These are phyloP conservation scores for Hericium coralloides DNA, from an alignment of 768 basidiomycete species.

Conservation along the genomic window DNA sequence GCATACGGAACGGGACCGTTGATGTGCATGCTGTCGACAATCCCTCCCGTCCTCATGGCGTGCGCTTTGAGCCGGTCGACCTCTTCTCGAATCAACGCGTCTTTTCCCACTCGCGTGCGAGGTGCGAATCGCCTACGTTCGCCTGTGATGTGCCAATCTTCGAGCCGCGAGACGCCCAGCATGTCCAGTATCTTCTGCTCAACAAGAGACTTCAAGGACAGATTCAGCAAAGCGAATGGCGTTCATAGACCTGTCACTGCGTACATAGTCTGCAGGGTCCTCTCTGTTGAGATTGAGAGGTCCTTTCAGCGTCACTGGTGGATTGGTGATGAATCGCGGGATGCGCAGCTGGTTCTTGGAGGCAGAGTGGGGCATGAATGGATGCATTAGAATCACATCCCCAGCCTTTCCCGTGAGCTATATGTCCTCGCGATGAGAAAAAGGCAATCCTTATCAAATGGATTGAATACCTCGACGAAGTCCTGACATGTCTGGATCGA, in stretches of 20 bases:
- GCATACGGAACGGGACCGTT: constrained; percentile 19
- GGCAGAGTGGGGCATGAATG: constrained; percentile 30
- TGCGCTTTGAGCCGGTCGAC: constrained; percentile 19
- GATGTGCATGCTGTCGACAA: constrained; percentile 21
- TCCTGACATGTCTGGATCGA: constrained; percentile 12
- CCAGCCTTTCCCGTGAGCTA: constrained; percentile 28
- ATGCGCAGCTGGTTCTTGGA: constrained; percentile 26
- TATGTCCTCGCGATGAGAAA: background rate
- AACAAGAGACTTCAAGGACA: constrained; percentile 18
- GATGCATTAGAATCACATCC: constrained; percentile 28
- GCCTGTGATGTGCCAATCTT: constrained; percentile 17
- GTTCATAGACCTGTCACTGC: background rate
- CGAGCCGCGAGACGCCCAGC: constrained; percentile 19
- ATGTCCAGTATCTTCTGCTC: constrained; percentile 26
- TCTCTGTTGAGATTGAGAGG: constrained; percentile 26
- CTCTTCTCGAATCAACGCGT: constrained; percentile 18
- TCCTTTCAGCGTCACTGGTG: constrained; percentile 24
- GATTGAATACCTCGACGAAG: constrained; percentile 17
- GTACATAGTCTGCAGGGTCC: constrained; percentile 20
- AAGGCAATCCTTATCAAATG: too few species aligned
- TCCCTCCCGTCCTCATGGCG: constrained; percentile 15
- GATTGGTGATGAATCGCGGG: constrained; percentile 30
- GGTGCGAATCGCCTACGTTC: constrained; percentile 17
- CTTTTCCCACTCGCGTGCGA: constrained; percentile 17
- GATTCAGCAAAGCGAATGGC: too few species aligned